Base-by-base conservation (phyloP, 352 stramenopile species). In the Globisporangium radiosum region DNA sequence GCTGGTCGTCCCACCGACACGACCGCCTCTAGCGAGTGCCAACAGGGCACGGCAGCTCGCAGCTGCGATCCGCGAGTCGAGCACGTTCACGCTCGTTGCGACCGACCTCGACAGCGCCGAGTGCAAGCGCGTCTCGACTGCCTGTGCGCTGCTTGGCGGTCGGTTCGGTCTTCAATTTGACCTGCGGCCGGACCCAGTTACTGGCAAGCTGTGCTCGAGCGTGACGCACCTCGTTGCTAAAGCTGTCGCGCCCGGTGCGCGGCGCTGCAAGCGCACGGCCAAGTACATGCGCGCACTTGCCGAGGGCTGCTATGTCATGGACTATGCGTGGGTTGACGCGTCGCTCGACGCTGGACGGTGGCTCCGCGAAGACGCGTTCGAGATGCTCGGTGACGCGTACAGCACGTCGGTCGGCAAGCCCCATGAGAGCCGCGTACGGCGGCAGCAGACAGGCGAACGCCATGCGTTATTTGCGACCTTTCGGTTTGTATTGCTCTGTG, bases 211-310 rank as follows among this genome's bases (percentile, higher is more conserved):
- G 44, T 73, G 60, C 38, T 85, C 81, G 1, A 87, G 78, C 1
- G 80, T 90, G 42, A 94, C 84, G 36, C 81, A 91, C 65, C 55
- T 90, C 40, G 81, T 95, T 64, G 88, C 84, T 8, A 90, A 88
- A 57, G 65, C 78, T 10, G 73, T 84, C 4, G 65, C 10, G n/a
- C 33, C 52, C 9, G 50, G 62, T 4, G 47, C 58, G 2, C 54
- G 78, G 39, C 81, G 84, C 36, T 95, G 86, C 59, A 88, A 90
- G 54, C 82, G 86, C 25, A 95, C 82, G 0, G 78, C 78, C 59
- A 94, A 92, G 69, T 93, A 92, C 69, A 92, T 95, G 86, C 81
- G 81, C 17, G 86, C 78, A 7, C 64, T 95, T 17, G 81, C 84
- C 1, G 78, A 93, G 63, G 81, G 81, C 7, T 75, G 57, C 37